Evolutionary conservation across 2,329 filamentous ascomycete species (phyloP).

Genomic region (Calonectria ilicicola): DNA sequence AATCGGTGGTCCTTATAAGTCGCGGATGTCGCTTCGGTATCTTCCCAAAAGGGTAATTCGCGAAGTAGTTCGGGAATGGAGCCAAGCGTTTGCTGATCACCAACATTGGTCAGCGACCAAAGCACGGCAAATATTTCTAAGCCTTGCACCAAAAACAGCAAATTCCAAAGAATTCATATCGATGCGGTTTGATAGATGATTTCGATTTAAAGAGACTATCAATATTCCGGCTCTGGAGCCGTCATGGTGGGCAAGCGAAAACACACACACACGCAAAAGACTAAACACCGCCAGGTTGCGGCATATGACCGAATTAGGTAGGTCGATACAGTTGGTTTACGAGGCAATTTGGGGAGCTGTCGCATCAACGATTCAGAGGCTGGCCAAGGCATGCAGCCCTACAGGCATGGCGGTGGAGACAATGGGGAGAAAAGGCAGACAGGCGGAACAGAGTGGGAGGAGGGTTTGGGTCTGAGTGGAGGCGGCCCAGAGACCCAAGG

Average conservation of each 20-base stretch:
- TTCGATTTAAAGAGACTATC: not conserved
- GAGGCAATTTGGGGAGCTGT: not conserved
- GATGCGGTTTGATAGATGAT: not conserved
- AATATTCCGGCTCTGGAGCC: not conserved
- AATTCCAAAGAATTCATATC: not conserved
- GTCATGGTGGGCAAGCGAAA: not conserved
- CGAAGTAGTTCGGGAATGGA: not conserved
- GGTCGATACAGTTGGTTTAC: not conserved
- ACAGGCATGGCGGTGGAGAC: slow-evolving; percentile 12
- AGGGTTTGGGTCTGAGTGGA: not conserved
- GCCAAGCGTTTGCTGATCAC: not conserved
- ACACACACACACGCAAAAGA: too few species aligned
- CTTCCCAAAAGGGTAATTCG: slow-evolving; percentile 3
- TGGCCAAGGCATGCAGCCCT: slow-evolving; percentile 9
- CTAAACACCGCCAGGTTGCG: not conserved
- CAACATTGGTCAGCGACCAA: not conserved
- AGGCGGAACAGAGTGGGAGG: not conserved
- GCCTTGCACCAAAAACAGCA: not conserved
- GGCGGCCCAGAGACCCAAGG: not conserved
- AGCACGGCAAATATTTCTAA: not conserved
- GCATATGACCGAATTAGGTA: not conserved
- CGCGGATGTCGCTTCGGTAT: not conserved
- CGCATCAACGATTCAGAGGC: not conserved
- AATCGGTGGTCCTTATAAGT: not conserved
- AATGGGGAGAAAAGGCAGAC: slow-evolving; percentile 2